Evolutionary conservation across 2,329 filamentous ascomycete genomes (phyloP), one percentile per base, ranked within the genome.

Genomic region (Dactylellina parvicollis): DNA sequence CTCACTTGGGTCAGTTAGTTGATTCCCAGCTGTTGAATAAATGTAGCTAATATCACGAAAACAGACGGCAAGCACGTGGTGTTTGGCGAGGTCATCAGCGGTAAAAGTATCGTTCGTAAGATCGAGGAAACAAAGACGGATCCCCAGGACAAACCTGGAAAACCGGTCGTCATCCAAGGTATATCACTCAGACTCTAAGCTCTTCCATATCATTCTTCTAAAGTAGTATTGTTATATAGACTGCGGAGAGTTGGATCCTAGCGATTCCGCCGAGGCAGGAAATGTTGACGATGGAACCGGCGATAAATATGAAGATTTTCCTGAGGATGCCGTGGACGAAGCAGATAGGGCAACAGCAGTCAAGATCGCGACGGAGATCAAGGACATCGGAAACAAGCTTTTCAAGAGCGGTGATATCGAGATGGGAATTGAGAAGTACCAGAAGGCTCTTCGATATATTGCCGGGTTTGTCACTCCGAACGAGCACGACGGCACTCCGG

Each of bases 21-120:
- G 12, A 20, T 4, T 22, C 24, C n/a, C 49, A 54, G 5, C 18
- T 46, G 24, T 46, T 1, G 30, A 24, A 34, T 28, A 24, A 22
- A 22, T 32, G n/a, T 8, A 30, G 7, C 14, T 14, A 49, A 32
- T 54, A 64, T 50, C 44, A 44, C 5, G 7, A 10, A 3, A 14
- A 61, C 98, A 38, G 93, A 99, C 81, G 88, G 88, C 80, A 99
- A 99, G 85, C 94, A 99, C 83, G 95, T 98, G 49, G 93, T 99
- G 22, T 99, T 97, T 78, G 95, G 95, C 75, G 90, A 97, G 80
- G 94, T 98, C 64, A 86, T 97, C 79, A 90, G 89, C 74, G 95
- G 95, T 79, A 98, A 97, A 85, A 93, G 91, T 75, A 84, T 97
- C 36, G 87, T 98, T 32, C 90, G 95, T 76, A 89, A 93, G 81